Percentiles rank a stretch among this genome's conserved stretches.
phyloP scores from a whole-genome alignment of 108 stramenopile genomes.

The Cyclotella baltica region DNA sequence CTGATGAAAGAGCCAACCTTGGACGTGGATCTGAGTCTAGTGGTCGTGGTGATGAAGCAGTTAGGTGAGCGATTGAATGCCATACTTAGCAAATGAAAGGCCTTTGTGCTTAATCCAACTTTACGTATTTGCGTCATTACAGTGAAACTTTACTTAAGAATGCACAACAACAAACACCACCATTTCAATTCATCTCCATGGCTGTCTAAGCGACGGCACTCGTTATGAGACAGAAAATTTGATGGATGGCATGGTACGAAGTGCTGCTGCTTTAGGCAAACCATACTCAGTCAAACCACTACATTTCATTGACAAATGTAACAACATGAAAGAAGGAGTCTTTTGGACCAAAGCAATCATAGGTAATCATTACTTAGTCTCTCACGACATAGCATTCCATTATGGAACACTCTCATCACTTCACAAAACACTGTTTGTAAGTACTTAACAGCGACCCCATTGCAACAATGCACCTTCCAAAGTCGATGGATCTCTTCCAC shows the following conservation, averaged over 20 bases:
- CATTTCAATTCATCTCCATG: slow-evolving; percentile 55
- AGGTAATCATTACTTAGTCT: slow-evolving; percentile 54
- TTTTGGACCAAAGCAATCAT: slow-evolving; percentile 66
- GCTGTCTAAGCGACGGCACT: slow-evolving; percentile 74
- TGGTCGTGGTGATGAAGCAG: slow-evolving; percentile 55
- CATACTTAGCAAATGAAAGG: background rate
- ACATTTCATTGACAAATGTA: slow-evolving; percentile 35
- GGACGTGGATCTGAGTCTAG: slow-evolving; percentile 37
- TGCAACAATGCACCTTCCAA: slow-evolving; percentile 21
- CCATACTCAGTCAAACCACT: slow-evolving; percentile 27
- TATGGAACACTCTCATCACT: slow-evolving; percentile 51
- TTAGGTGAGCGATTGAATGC: slow-evolving; percentile 48
- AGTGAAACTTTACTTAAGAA: slow-evolving; percentile 68
- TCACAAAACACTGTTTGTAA: background rate
- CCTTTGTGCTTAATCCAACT: no score
- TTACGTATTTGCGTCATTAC: slow-evolving; percentile 43
- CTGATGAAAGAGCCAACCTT: slow-evolving; percentile 10
- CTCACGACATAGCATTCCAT: slow-evolving; percentile 66
- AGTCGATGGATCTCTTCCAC: slow-evolving; percentile 17
- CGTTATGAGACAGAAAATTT: slow-evolving; percentile 62
- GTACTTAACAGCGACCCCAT: background rate
- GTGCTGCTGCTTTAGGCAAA: slow-evolving; percentile 13
- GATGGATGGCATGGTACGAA: slow-evolving; percentile 24
- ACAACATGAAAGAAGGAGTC: slow-evolving; percentile 50
- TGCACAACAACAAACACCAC: slow-evolving; percentile 30